Base-by-base conservation (phyloP, 2,329 filamentous ascomycete species). In the Aspergillus jensenii region DNA sequence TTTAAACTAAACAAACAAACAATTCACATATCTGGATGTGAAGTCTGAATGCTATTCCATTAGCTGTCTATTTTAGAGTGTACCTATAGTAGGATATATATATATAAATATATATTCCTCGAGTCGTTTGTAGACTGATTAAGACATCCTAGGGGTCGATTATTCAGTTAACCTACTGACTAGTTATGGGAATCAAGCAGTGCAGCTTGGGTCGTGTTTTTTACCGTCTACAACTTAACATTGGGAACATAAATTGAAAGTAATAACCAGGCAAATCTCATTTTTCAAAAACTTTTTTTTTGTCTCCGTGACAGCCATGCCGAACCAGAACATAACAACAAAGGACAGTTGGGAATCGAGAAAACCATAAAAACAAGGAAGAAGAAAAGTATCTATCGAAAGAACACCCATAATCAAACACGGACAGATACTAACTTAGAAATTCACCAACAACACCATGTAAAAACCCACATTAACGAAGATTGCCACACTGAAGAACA, bases 401-500 rank as follows among this genome's bases (percentile, higher is more conserved):
- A 63, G 59, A 51, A 58, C 56, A 59, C 33, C 48, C 57, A 52
- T 61, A 48, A 8, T 54, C 39, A 41, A 44, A 40, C 50, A 41
- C 25, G 35, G 59, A 56, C 15, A 27, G n/a, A 50, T 11, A 31
- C 27, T 31, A 33, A 47, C 52, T 60, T 48, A 41, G 45, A 37
- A 54, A 55, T 65, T 61, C 50, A 57, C 61, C 55, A 53, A 46
- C 40, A 63, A 63, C 62, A 60, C 62, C 62, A 51, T 50, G 55
- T 55, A 56, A 52, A 59, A 49, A 45, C 27, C 31, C 54, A 19
- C 43, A 58, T 50, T 15, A 53, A 52, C 41, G 51, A 54, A 55
- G 47, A 31, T n/a, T 56, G 55, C 39, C 23, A 55, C 35, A 23
- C 48, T 37, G 21, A 55, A 58, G 31, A 44, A 52, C 52, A 59